Percentiles rank a stretch among this genome's conserved stretches.
Conservation (phyloP, 1,284 basidiomycete genomes). For the Sporisorium exsertum region DNA sequence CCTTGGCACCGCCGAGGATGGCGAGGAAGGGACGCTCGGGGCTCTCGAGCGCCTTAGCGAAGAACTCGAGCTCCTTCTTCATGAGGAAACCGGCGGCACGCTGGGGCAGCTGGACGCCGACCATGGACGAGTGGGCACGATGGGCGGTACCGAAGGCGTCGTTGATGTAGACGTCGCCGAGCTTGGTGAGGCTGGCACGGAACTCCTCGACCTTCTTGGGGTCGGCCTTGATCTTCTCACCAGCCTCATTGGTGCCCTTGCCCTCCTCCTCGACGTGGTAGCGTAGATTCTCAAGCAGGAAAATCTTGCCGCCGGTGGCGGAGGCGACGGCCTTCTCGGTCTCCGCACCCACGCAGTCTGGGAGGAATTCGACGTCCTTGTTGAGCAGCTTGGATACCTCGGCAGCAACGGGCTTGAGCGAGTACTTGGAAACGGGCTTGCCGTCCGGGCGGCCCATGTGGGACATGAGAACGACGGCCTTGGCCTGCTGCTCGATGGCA, state of each 20-base stretch:
- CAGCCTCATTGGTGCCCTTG: conserved; percentile 89
- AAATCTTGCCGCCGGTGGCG: conserved; percentile 81
- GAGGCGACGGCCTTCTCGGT: conserved; percentile 81
- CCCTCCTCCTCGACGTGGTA: conserved; percentile 99
- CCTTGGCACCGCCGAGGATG: conserved; percentile 98
- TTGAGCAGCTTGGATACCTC: conserved; percentile 70
- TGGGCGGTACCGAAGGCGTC: conserved; percentile 99
- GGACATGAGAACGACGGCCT: conserved; percentile 92
- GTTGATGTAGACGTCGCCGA: conserved; percentile 97
- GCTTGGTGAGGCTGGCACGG: conserved; percentile 85
- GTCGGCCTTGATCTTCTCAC: conserved; percentile 92
- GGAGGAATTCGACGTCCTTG: conserved; percentile 78
- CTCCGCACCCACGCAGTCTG: conserved; percentile 87
- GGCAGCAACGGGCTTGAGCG: conserved; percentile 82
- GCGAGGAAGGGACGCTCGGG: conserved; percentile 97
- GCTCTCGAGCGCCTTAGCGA: conserved; percentile 94
- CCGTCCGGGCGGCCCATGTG: conserved; percentile 98
- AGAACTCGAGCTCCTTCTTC: conserved; percentile 99
- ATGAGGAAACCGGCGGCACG: conserved; percentile 95
- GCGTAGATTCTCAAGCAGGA: conserved; percentile 96
- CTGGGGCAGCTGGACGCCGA: conserved; percentile 92
- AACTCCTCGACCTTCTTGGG: conserved; percentile 84
- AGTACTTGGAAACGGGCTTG: conserved; percentile 88
- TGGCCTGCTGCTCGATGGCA: conserved; percentile 87
- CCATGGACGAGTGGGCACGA: conserved; percentile 98